Base-by-base conservation (phyloP, 192 early-diverging fungal genomes). In the Glomus cerebriforme region DNA sequence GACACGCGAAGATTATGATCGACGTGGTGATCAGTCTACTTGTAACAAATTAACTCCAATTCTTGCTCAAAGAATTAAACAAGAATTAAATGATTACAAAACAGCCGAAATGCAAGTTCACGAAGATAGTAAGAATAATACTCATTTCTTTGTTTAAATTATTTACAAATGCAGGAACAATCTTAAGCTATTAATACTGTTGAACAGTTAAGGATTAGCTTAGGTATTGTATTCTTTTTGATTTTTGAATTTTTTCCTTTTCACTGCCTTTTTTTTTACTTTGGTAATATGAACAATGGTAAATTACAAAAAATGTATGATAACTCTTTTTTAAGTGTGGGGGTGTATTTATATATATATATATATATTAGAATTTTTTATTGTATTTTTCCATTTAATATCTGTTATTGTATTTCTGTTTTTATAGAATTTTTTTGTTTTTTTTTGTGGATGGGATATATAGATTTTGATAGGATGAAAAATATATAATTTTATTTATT, bases 21-120 rank as follows among this genome's bases (percentile, higher is more conserved):
- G 96, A n/a, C 90, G 91, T 59, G 95, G 94, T 65, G 93, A 96
- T 83, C 83, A 88, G 3, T 89, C 94, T 60, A 96, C 95, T 17
- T 95, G 94, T 76, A 88, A 87, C 68, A 91, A 93, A 67, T 82
- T 99, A 1, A 98, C 97, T 5, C 91, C 95, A 19, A 85, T 91
- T 37, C 86, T 97, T 70, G 95, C 96, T 49, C 91, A 94, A 76
- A 84, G 85, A 78, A 98, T 99, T 83, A 93, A 97, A 65, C 90
- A 95, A 81, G 97, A 99, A 82, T 83, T 99, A 70, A 99, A 99
- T 85, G 90, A 94, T 70, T 99, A 92, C 87, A 99, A 99, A 86
- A 87, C 93, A 66, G 86, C 87, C 45, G 96, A 98, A 80, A 97
- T 99, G 96, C 82, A 86, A 24, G 93, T 98, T 17, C 96, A 97